Conservation (phyloP, 2,329 filamentous ascomycete genomes). For the Trichoderma endophyticum region DNA sequence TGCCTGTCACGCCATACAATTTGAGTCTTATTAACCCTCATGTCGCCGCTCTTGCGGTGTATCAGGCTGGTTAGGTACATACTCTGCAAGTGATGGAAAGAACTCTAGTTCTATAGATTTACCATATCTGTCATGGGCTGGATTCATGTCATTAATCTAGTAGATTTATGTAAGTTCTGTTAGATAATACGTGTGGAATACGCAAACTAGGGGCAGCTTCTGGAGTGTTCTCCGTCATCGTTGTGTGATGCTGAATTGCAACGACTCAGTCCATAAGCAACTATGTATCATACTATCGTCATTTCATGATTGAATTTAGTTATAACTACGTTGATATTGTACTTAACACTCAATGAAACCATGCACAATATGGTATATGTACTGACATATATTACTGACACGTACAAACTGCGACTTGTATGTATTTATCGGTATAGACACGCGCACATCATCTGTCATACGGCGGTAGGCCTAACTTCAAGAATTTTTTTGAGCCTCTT, state of each 20-base stretch:
- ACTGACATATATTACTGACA: background rate
- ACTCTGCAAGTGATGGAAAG: background rate
- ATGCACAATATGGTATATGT: background rate
- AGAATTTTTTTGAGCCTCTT: too few species aligned
- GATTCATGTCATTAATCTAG: background rate
- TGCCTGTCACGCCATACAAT: constrained; percentile 74
- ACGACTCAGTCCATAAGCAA: background rate
- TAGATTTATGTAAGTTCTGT: background rate
- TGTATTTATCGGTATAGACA: too few species aligned
- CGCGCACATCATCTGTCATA: too few species aligned
- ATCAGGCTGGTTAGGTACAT: constrained; percentile 34
- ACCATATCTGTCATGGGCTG: background rate
- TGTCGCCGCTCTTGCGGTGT: constrained; percentile 70
- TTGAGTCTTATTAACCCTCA: constrained; percentile 70
- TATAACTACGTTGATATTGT: background rate
- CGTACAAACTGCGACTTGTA: background rate
- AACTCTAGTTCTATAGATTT: background rate
- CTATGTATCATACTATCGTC: background rate
- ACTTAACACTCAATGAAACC: background rate
- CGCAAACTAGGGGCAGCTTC: background rate
- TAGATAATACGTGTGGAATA: background rate
- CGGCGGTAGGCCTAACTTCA: too few species aligned
- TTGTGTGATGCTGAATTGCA: background rate
- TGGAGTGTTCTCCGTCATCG: too few species aligned
- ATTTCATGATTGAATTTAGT: background rate